Base-by-base conservation (phyloP, 148 eudicot genomes). In the Hydrangea macrophylla region DNA sequence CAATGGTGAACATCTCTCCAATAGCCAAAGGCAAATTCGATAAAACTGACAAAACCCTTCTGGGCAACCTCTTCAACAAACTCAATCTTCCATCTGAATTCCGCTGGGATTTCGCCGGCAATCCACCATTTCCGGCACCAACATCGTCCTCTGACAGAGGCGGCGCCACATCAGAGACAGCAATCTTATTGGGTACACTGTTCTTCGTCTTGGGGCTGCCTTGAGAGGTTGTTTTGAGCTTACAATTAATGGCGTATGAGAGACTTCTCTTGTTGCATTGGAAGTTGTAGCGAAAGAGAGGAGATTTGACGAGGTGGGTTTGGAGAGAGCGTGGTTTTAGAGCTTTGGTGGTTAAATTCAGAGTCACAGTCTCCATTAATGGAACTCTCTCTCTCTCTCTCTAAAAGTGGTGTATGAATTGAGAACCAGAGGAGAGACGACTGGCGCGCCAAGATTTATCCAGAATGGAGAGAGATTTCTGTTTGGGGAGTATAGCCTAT, bases 21-120 rank as follows among this genome's bases (percentile, higher is more conserved):
- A 94, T 86, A 57, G 98, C 98, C 77, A 94, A 75, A 5, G 96
- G 88, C 85, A 94, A 85, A 81, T 94, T 94, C 27, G 98, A 80
- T 73, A 90, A 77, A 71, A 79, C 60, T 6, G 88, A 35, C 82
- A 94, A 82, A 58, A 79, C 85, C 82, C 35, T 90, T 59, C 69
- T 86, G n/a, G 80, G 76, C 17, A 86, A 55, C 70, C 77, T 78
- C 85, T 82, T 90, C 60, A 83, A 35, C 45, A 70, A 36, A 62
- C 80, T 73, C 55, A 66, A 60, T 20, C 55, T 42, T 28, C 72
- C 56, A 8, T 69, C 58, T 15, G 15, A 26, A 11, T 77, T 77
- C 66, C 45, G 36, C 70, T 44, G 37, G 13, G 40, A 18, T 2
- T 32, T 55, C 27, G 26, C 33, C n/a, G 63, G 51, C 30, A 72